Conservation (phyloP, 2,329 filamentous ascomycete genomes). For the Cryphonectria radicalis region DNA sequence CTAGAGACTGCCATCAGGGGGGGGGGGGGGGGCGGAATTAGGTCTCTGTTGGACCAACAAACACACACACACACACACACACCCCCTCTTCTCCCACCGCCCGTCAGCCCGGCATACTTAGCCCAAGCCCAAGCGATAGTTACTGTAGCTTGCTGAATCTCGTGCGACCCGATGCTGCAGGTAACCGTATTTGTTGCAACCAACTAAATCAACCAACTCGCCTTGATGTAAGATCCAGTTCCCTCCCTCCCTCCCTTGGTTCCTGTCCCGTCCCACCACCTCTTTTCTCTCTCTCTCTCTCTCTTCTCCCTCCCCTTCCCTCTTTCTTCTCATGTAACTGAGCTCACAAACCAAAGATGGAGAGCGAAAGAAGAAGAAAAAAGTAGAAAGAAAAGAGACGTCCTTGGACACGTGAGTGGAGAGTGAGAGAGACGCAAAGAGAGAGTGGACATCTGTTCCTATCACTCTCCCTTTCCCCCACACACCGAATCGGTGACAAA, state of each 20-base stretch:
- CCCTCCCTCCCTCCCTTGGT: neutral
- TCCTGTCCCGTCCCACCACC: neutral
- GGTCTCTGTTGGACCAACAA: neutral
- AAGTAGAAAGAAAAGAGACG: no score
- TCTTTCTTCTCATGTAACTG: no score
- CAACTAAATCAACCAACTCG: neutral
- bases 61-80: no score
- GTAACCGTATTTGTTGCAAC: constrained; percentile 8
- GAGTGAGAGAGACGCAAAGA: no score
- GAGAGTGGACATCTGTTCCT: neutral
- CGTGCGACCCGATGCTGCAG: constrained; percentile 23
- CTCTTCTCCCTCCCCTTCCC: neutral
- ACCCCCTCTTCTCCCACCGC: no score
- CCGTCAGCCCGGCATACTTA: neutral
- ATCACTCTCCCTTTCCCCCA: neutral
- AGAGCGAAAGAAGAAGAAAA: no score
- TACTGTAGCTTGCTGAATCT: constrained; percentile 13
- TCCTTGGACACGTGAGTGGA: no score
- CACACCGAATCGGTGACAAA: neutral
- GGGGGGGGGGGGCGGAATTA: no score
- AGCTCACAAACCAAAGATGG: neutral
- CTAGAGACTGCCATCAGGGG: neutral
- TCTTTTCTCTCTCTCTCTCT: neutral
- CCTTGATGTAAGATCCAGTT: constrained; percentile 3
- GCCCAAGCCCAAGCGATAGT: neutral